These are phyloP conservation scores for Mortierella alpina DNA, from an alignment of 192 early-diverging fungal genomes.

Conservation along the genomic window DNA sequence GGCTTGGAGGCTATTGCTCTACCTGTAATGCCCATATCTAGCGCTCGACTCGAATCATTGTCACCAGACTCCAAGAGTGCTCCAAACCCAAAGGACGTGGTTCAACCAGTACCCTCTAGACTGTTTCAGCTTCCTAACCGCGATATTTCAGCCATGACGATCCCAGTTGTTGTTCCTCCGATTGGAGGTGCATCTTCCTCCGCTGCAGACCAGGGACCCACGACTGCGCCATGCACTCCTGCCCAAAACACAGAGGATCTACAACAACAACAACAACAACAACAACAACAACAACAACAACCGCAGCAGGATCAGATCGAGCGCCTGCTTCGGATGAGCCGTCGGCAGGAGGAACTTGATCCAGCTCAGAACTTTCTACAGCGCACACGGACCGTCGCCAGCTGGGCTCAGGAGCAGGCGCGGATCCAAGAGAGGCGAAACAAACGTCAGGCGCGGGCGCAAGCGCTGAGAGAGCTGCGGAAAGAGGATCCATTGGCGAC, in stretches of 20 bases:
- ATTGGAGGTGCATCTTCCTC: neutral
- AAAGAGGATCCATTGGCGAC: conserved; percentile 10
- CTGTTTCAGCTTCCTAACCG: conserved; percentile 27
- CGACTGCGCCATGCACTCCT: no score
- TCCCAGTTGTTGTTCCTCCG: neutral
- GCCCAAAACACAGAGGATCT: neutral
- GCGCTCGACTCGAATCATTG: neutral
- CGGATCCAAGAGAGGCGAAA: conserved; percentile 18
- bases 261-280: neutral
- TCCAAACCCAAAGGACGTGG: no score
- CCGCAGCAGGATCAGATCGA: conserved; percentile 31
- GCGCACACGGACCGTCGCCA: conserved; percentile 18
- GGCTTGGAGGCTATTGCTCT: no score
- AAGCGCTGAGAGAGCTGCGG: conserved; percentile 21
- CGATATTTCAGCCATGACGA: conserved; percentile 9
- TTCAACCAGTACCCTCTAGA: neutral
- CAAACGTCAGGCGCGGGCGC: conserved; percentile 10
- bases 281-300: neutral
- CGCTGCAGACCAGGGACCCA: neutral
- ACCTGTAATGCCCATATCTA: conserved; percentile 12
- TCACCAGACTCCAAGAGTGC: neutral
- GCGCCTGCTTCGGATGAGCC: neutral
- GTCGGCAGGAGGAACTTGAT: neutral
- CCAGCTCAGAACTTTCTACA: conserved; percentile 11
- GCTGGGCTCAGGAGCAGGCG: conserved; percentile 39